Conservation (phyloP, 2,329 filamentous ascomycete genomes). For the Metarhizium rileyi region DNA sequence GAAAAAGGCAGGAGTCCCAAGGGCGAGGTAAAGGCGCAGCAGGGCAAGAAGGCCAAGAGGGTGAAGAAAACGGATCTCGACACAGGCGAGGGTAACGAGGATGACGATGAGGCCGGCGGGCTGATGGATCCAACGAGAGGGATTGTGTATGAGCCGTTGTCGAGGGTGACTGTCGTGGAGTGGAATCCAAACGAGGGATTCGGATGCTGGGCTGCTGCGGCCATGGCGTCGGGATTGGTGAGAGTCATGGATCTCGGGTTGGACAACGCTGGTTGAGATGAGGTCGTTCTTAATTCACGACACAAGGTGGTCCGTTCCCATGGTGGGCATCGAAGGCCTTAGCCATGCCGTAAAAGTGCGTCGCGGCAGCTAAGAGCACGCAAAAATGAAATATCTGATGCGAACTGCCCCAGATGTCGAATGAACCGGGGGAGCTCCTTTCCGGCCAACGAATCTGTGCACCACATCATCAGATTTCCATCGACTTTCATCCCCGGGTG, state of each 20-base stretch:
- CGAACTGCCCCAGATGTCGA: slow-evolving; percentile 86
- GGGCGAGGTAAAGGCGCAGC: slow-evolving; percentile 27
- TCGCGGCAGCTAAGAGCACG: slow-evolving; percentile 70
- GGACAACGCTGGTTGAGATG: slow-evolving; percentile 16
- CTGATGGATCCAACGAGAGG: slow-evolving; percentile 30
- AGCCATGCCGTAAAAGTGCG: slow-evolving; percentile 72
- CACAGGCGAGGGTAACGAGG: slow-evolving; percentile 18
- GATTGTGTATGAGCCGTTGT: slow-evolving; percentile 51
- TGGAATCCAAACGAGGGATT: slow-evolving; percentile 62
- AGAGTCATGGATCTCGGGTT: slow-evolving; percentile 56
- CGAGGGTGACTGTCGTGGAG: slow-evolving; percentile 49
- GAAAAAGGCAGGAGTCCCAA: slow-evolving; percentile 40
- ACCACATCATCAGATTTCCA: background rate
- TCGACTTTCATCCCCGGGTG: background rate
- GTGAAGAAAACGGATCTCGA: slow-evolving; percentile 23
- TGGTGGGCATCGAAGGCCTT: slow-evolving; percentile 85
- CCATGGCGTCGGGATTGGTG: slow-evolving; percentile 57
- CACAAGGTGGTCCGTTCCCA: slow-evolving; percentile 44
- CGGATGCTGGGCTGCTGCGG: slow-evolving; percentile 57
- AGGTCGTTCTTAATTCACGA: slow-evolving; percentile 7
- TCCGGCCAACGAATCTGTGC: slow-evolving; percentile 69
- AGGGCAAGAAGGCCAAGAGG: slow-evolving; percentile 25
- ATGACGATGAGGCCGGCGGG: slow-evolving; percentile 23
- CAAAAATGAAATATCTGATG: slow-evolving; percentile 95
- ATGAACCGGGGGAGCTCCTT: slow-evolving; percentile 62